A percentile compares a stretch with the other conserved stretches of the same genome.
phyloP scores from a whole-genome alignment of 2,329 filamentous ascomycete species.

The Periconia macrospinosa region DNA sequence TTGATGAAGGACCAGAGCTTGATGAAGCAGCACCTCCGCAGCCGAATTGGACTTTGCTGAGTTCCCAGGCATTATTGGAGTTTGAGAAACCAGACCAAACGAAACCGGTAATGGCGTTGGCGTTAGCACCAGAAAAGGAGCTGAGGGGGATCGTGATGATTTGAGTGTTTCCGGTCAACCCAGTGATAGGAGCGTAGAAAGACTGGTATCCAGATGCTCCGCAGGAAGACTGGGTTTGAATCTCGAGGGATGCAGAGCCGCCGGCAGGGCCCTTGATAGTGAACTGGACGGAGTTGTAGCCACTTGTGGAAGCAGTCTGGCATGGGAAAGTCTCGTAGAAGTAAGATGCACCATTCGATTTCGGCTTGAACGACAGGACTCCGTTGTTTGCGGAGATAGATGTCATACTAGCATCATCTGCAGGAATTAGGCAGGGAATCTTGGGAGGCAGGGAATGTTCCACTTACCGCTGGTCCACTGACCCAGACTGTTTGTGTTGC shows the following conservation, averaged over 20 bases:
- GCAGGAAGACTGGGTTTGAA: conserved; percentile 53
- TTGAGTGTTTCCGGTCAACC: conserved; percentile 54
- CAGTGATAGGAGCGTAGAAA: conserved; percentile 48
- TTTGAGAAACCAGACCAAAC: conserved; percentile 49
- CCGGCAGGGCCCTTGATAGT: conserved; percentile 50
- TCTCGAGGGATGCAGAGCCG: conserved; percentile 48
- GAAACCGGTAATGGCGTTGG: conserved; percentile 52
- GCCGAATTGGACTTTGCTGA: conserved; percentile 53
- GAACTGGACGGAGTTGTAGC: conserved; percentile 54
- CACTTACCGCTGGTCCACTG: conserved; percentile 40
- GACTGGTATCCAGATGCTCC: conserved; percentile 47
- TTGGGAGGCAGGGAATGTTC: too few relatives aligned
- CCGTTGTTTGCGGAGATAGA: conserved; percentile 47
- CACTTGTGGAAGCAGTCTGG: conserved; percentile 48
- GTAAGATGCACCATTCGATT: conserved; percentile 46
- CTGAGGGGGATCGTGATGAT: conserved; percentile 55
- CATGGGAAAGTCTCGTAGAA: conserved; percentile 59
- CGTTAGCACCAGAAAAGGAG: conserved; percentile 54
- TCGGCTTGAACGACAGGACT: conserved; percentile 55
- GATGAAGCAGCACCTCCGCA: conserved; percentile 34
- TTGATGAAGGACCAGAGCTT: not conserved
- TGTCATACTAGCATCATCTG: conserved; percentile 56
- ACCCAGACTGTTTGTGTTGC: conserved; percentile 39
- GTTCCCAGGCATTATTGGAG: conserved; percentile 47
- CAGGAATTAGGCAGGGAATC: conserved; percentile 9